Conservation (phyloP, 148 eudicot genomes). For the Selenicereus undatus region DNA sequence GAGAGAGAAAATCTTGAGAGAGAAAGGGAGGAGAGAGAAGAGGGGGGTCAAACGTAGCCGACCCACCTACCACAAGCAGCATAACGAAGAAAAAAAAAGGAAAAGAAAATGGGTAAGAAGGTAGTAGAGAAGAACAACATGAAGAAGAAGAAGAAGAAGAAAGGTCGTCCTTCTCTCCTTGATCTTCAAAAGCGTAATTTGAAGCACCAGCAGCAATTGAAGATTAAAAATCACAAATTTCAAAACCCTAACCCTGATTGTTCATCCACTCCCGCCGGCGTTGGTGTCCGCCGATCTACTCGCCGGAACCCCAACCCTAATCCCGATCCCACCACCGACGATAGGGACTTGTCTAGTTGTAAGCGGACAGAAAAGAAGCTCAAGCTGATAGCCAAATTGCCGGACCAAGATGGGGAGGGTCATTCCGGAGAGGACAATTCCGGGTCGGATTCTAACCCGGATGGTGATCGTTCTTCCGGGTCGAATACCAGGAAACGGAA, state of each 20-base stretch:
- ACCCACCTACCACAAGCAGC: no score
- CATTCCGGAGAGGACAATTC: slow-evolving; percentile 21
- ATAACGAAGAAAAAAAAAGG: slow-evolving; percentile 1
- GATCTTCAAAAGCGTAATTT: slow-evolving; percentile 47
- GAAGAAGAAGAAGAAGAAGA: slow-evolving; percentile 61
- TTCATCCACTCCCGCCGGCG: slow-evolving; percentile 3
- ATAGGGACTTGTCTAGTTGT: not conserved
- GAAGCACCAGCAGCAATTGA: slow-evolving; percentile 30
- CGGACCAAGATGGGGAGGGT: slow-evolving; percentile 6
- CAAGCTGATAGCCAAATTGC: slow-evolving; percentile 26
- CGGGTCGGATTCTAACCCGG: slow-evolving; percentile 22
- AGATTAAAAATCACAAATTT: slow-evolving; percentile 7
- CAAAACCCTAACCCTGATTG: slow-evolving; percentile 29
- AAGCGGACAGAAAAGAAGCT: slow-evolving; percentile 32
- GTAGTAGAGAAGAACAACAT: slow-evolving; percentile 32
- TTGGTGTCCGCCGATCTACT: slow-evolving; percentile 36
- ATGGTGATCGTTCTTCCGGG: slow-evolving; percentile 12
- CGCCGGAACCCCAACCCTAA: slow-evolving; percentile 41
- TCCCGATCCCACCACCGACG: slow-evolving; percentile 24
- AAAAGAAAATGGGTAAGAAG: slow-evolving; percentile 37
- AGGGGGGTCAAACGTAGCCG: not conserved
- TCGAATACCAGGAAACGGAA: slow-evolving; percentile 31
- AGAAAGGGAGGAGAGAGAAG: not conserved
- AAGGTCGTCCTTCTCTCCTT: slow-evolving; percentile 52
- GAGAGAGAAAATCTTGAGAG: slow-evolving; percentile 18